These are phyloP conservation scores for Ophiostoma triangulosporum DNA, from an alignment of 2,329 filamentous ascomycete genomes.

Conservation along the genomic window DNA sequence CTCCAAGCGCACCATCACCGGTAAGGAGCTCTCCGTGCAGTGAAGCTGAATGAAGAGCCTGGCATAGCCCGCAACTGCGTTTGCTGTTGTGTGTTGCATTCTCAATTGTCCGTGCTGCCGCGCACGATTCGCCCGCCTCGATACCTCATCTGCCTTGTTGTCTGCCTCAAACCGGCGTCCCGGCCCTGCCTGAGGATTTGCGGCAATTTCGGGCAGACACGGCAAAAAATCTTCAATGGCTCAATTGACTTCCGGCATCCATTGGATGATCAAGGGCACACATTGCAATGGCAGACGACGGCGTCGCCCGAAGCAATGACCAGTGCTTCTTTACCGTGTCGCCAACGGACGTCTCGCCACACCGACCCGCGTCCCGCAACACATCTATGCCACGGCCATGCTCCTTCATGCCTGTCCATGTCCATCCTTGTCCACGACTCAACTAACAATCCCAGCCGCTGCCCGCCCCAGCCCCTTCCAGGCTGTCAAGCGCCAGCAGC, in stretches of 20 bases:
- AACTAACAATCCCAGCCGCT: slow-evolving; percentile 28
- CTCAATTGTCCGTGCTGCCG: too few relatives aligned
- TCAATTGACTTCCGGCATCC: slow-evolving; percentile 1
- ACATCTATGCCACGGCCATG: too few relatives aligned
- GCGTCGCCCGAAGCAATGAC: background rate
- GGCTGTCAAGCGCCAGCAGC: slow-evolving; percentile 63
- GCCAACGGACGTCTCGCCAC: too few relatives aligned
- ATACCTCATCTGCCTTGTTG: background rate
- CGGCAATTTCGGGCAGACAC: slow-evolving; percentile 9
- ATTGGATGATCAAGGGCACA: background rate
- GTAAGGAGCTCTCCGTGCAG: slow-evolving; percentile 32
- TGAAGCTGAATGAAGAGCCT: background rate
- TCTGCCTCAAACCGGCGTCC: background rate
- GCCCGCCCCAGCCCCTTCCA: slow-evolving; percentile 50
- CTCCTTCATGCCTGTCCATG: background rate
- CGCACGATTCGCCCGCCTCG: background rate
- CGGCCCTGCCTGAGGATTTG: slow-evolving; percentile 1
- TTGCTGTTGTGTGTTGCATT: too few relatives aligned
- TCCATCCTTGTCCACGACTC: background rate
- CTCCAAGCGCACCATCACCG: slow-evolving; percentile 64
- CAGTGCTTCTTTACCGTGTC: too few relatives aligned
- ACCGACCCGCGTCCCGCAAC: too few relatives aligned
- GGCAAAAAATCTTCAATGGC: slow-evolving; percentile 5
- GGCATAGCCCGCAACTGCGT: too few relatives aligned
- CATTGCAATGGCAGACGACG: background rate